Evolutionary conservation across 2,329 filamentous ascomycete species (phyloP).

Genomic region (Beauveria sp.): DNA sequence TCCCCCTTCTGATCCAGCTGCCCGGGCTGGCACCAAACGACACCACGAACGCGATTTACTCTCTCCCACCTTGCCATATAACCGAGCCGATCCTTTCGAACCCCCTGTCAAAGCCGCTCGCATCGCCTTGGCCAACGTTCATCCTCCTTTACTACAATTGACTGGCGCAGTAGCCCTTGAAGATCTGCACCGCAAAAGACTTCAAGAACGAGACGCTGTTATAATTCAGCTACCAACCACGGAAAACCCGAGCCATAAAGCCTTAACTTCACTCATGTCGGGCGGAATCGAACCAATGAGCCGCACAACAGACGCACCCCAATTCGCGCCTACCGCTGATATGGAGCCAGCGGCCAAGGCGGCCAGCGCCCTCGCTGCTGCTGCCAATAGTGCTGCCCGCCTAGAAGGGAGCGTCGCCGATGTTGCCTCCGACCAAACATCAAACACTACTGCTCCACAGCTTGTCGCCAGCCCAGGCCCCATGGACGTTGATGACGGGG

Average conservation of each 20-base stretch:
- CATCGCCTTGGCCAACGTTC: slow-evolving; percentile 35
- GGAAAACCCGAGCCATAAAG: slow-evolving; percentile 47
- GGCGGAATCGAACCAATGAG: slow-evolving; percentile 46
- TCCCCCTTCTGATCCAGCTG: slow-evolving; percentile 21
- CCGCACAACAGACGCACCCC: slow-evolving; percentile 47
- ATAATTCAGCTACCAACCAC: slow-evolving; percentile 36
- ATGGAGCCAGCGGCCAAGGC: slow-evolving; percentile 35
- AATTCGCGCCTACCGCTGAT: slow-evolving; percentile 33
- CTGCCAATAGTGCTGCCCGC: slow-evolving; percentile 25
- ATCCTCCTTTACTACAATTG: slow-evolving; percentile 38
- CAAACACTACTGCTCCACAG: slow-evolving; percentile 30
- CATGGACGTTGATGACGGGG: slow-evolving; percentile 45
- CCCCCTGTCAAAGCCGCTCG: slow-evolving; percentile 50
- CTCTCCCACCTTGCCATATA: slow-evolving; percentile 25
- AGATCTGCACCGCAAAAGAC: slow-evolving; percentile 16
- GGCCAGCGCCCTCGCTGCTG: slow-evolving; percentile 25
- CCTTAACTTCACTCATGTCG: slow-evolving; percentile 46
- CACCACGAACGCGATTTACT: slow-evolving; percentile 40
- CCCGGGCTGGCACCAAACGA: slow-evolving; percentile 27
- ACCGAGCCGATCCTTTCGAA: slow-evolving; percentile 29
- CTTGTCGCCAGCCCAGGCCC: slow-evolving; percentile 44
- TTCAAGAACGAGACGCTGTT: slow-evolving; percentile 9
- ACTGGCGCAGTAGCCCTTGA: slow-evolving; percentile 48
- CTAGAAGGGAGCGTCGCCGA: slow-evolving; percentile 30
- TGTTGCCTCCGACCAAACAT: slow-evolving; percentile 36